Evolutionary conservation across 139 green algal genomes (phyloP).

Genomic region (Closterium sp.): DNA sequence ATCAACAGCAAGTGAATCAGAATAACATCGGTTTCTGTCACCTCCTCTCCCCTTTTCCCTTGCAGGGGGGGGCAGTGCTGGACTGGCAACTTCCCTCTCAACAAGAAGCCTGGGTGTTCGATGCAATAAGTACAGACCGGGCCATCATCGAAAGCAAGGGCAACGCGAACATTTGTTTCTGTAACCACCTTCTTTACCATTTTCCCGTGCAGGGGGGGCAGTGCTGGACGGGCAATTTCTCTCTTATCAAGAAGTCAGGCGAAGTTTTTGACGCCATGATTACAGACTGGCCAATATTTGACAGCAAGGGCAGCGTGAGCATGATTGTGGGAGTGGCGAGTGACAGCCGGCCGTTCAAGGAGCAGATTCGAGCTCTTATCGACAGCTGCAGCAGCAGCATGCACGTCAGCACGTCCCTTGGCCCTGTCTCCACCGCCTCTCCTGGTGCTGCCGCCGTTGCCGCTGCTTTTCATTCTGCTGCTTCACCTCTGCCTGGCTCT

Average conservation of each 20-base stretch:
- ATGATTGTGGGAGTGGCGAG: constrained; percentile 19
- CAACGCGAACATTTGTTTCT: no score
- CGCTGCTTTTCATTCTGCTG: background rate
- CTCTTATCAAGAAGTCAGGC: background rate
- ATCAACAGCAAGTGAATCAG: no score
- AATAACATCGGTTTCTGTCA: no score
- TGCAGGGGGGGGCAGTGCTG: no score
- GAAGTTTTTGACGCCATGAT: constrained; percentile 33
- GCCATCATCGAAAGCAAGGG: no score
- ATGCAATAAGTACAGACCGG: no score
- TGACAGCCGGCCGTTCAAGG: constrained; percentile 8
- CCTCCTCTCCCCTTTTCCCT: no score
- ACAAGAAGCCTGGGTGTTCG: no score
- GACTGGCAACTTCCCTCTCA: no score
- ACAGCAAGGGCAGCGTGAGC: background rate
- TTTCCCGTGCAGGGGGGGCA: no score
- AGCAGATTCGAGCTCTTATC: background rate
- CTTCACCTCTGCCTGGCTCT: background rate
- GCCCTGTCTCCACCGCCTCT: background rate
- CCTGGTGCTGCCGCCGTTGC: background rate
- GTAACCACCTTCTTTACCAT: no score
- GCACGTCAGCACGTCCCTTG: background rate
- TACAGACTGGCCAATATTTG: constrained; percentile 17
- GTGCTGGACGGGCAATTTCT: constrained; percentile 20
- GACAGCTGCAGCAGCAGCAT: background rate